Evolutionary conservation across 495 filamentous ascomycete species (phyloP).

Genomic region (Cairneyella variabilis): DNA sequence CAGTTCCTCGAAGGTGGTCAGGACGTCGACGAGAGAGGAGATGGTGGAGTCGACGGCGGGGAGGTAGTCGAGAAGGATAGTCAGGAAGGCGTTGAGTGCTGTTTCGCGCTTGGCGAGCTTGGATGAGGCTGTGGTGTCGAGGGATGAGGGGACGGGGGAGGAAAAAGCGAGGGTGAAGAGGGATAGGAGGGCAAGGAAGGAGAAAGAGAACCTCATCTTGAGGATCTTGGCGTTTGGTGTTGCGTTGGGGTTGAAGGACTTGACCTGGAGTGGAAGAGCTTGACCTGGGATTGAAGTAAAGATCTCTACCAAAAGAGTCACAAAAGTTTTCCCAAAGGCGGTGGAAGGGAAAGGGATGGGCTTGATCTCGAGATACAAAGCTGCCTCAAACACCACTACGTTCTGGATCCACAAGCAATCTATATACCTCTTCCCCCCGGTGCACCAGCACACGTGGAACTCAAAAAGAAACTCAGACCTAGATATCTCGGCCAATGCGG

Average conservation of each 20-base stretch:
- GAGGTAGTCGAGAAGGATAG: slow-evolving; percentile 26
- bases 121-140: background rate
- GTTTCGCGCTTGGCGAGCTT: slow-evolving; percentile 28
- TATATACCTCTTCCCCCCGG: background rate
- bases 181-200: slow-evolving; percentile 3
- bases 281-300: too few species aligned
- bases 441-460: too few species aligned
- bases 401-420: background rate
- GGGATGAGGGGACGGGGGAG: slow-evolving; percentile 5
- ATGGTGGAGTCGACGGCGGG: slow-evolving; percentile 25
- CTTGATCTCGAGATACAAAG: background rate
- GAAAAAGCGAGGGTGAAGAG: slow-evolving; percentile 13
- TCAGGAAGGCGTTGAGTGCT: slow-evolving; percentile 26
- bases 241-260: too few species aligned
- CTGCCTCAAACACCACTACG: background rate
- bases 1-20: slow-evolving; percentile 21
- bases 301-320: too few species aligned
- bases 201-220: slow-evolving; percentile 7
- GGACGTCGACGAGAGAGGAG: slow-evolving; percentile 17
- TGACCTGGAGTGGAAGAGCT: background rate
- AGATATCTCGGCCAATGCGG: background rate
- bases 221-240: too few species aligned
- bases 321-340: too few species aligned
- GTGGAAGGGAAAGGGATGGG: background rate
- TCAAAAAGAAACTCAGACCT: background rate